Base-by-base conservation (phyloP, 352 stramenopile genomes). In the Pilasporangium apinafurcum region DNA sequence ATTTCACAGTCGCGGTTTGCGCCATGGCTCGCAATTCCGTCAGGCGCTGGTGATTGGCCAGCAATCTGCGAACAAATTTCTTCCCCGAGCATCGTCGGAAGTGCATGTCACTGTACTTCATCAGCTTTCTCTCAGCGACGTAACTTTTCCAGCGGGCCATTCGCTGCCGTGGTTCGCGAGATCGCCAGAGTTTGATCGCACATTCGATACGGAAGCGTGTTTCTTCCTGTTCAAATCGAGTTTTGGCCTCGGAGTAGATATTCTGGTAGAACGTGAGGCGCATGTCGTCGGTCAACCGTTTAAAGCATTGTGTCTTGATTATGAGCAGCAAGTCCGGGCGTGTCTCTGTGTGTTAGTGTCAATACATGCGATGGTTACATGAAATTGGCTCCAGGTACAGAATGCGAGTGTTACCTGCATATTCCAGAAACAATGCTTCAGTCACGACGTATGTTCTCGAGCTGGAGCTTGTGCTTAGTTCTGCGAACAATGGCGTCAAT, bases 251-350 rank as follows among this genome's bases (percentile, higher is more conserved):
- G 0, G 54, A 6, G 48, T 81, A 81, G 34, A 78, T 29, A 16
- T 72, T 61, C 26, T 55, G 62, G 35, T 76, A 83, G 50, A 75
- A 84, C 2, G 47, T 32, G 2, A 86, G 56, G 0, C 70, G 68
- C 40, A 62, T 82, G 44, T 86, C 74, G 34, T 84, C 74, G 0
- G 71, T 79, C 5, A 86, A 45, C 4, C 68, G 62, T 9, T 60
- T 56, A 69, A 69, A 86, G 40, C 65, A 79, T 16, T 70, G 53
- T 8, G 35, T 48, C 33, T 62, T 67, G 14, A 86, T 10, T 0
- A 50, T 37, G 9, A 51, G 24, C 2, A 67, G 32, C 12, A 86
- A 29, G 36, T 58, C 48, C 28, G 51, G 56, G 22, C 64, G 56
- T 1, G 33, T 5, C 33, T 65, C 56, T 42, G 7, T 28, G 37